phyloP scores from a whole-genome alignment of 768 basidiomycete species.

The Chalciporus chontae region DNA sequence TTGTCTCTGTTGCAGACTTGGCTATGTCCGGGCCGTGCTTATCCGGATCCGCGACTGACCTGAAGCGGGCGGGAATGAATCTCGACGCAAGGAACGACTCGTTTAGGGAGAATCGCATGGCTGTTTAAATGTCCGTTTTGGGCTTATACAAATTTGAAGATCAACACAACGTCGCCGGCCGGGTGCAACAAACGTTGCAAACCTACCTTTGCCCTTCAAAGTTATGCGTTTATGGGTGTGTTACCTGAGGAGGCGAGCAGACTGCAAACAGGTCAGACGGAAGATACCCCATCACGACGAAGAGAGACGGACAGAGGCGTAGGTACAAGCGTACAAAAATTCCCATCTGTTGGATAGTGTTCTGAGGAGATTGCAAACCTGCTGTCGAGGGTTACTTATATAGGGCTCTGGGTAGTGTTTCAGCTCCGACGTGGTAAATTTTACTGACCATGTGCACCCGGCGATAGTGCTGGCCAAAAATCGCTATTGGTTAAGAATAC shows the following conservation, averaged over 20 bases:
- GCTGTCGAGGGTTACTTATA: no score
- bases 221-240: constrained; percentile 26
- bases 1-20: constrained; percentile 3
- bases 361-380: constrained; percentile 10
- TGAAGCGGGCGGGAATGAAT: constrained; percentile 23
- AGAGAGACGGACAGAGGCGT: constrained; percentile 24
- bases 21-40: constrained; percentile 27
- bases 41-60: constrained; percentile 6
- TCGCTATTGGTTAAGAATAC: no score
- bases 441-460: no score
- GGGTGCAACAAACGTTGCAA: not conserved
- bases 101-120: constrained; percentile 22
- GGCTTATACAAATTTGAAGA: not conserved
- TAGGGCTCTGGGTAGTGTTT: no score
- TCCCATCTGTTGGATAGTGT: constrained; percentile 33
- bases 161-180: not conserved
- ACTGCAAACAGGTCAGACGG: constrained; percentile 17
- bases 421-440: no score
- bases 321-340: constrained; percentile 28
- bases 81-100: constrained; percentile 16
- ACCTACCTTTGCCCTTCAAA: constrained; percentile 13
- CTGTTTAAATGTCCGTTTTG: constrained; percentile 4
- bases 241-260: constrained; percentile 27
- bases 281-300: not conserved
- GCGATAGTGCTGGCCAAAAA: no score